These are phyloP conservation scores for Salisapilia sapeloensis DNA, from an alignment of 352 stramenopile genomes.

Conservation along the genomic window DNA sequence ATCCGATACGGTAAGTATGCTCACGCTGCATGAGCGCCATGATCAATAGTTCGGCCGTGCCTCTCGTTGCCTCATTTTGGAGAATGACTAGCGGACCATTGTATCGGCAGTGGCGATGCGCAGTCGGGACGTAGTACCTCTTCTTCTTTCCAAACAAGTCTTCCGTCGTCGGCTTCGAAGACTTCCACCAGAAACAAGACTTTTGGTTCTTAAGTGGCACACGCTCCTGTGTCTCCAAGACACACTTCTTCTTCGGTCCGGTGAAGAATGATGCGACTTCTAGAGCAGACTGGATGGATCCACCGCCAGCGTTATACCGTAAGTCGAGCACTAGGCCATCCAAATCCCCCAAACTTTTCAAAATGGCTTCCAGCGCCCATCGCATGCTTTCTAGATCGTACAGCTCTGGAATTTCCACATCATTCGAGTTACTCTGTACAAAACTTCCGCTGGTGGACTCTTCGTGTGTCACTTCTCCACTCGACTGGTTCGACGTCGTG, in stretches of 20 bases:
- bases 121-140: slow-evolving; percentile 44
- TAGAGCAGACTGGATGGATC: slow-evolving; percentile 38
- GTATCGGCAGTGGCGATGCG: slow-evolving; percentile 33
- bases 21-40: slow-evolving; percentile 45
- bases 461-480: too few species aligned
- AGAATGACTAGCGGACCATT: slow-evolving; percentile 48
- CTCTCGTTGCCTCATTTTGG: slow-evolving; percentile 57
- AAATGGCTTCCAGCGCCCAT: slow-evolving; percentile 70
- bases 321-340: slow-evolving; percentile 63
- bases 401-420: slow-evolving; percentile 42
- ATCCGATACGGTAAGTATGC: slow-evolving; percentile 41
- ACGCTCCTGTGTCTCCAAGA: slow-evolving; percentile 8
- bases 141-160: slow-evolving; percentile 40
- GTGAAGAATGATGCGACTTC: slow-evolving; percentile 62
- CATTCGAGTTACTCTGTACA: background rate
- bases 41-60: slow-evolving; percentile 51
- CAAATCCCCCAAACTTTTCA: slow-evolving; percentile 34
- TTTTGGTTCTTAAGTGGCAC: too few species aligned
- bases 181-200: too few species aligned
- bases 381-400: slow-evolving; percentile 79
- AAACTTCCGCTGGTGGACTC: background rate
- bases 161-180: slow-evolving; percentile 49
- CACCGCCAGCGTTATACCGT: slow-evolving; percentile 56
- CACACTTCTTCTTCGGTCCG: slow-evolving; percentile 12
- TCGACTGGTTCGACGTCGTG: slow-evolving; percentile 1